phyloP scores from a whole-genome alignment of 495 filamentous ascomycete species.

The Trichoderma gamsii region DNA sequence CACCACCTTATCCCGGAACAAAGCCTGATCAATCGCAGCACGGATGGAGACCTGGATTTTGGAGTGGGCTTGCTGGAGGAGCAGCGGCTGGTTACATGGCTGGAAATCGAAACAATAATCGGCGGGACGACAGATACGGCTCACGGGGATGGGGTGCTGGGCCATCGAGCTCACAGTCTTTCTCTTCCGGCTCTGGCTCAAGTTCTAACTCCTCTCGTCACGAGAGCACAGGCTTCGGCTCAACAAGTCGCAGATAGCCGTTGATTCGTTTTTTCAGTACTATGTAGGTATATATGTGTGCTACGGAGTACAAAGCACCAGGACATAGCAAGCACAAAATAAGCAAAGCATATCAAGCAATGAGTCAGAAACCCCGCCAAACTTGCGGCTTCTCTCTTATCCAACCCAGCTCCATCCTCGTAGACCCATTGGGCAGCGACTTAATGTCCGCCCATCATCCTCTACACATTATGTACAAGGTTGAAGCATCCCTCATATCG shows the following conservation, averaged over 20 bases:
- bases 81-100: conserved; percentile 64
- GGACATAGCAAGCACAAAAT: not conserved
- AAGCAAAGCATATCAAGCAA: not conserved
- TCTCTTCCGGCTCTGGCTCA: conserved; percentile 33
- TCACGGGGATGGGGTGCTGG: conserved; percentile 28
- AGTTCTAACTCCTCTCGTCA: conserved; percentile 51
- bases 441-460: not conserved
- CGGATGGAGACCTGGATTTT: conserved; percentile 82
- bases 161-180: conserved; percentile 28
- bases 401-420: not conserved
- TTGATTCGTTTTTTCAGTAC: not conserved
- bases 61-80: conserved; percentile 68
- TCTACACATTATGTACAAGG: not conserved
- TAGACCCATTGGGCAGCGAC: not conserved
- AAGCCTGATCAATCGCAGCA: conserved; percentile 28
- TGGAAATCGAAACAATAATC: conserved; percentile 39
- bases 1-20: conserved; percentile 50
- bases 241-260: conserved; percentile 54
- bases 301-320: too few species aligned
- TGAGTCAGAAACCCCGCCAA: not conserved
- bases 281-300: not conserved
- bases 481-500: not conserved
- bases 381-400: conserved; percentile 5
- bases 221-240: conserved; percentile 86
- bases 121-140: conserved; percentile 39